Evolutionary conservation across 2,329 filamentous ascomycete species (phyloP), one percentile per base, ranked within the genome.

Genomic region (Mycocentrospora acerina): DNA sequence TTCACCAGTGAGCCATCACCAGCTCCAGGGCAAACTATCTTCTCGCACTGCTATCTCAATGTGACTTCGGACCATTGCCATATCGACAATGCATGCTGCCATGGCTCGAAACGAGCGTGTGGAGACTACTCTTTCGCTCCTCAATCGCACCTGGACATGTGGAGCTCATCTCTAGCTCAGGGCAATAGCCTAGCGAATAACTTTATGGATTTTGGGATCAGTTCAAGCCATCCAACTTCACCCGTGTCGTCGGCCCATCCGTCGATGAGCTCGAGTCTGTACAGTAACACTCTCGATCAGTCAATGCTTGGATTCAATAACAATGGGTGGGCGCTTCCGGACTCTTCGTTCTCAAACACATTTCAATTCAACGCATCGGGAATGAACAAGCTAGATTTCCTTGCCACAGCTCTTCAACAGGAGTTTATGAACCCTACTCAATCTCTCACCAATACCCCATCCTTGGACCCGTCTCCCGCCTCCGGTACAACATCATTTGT

Each of bases 41-140:
- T 53, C 15, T 26, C 45, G 14, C 48, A 52, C 22, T 66, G 60
- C 40, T 60, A 55, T 40, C 47, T 64, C 11, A 55, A 61, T 27
- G 55, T 62, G 16, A 48, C 57, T 8, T 52, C 47, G 2, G 63
- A 62, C 16, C 62, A 67, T 40, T 67, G 63, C 48, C 62, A 67
- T 36, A 55, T 63, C 18, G 57, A 62, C 41, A 60, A 64, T 33
- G 57, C 61, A 11, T 67, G 63, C 32, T 67, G 63, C 33, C 63
- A 67, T 50, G 60, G 59, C 2, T 24, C 45, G 8, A 44, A 48
- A 25, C 49, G 57, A 40, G 53, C 53, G 12, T 64, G 60, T 39
- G 60, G 55, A 24, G 57, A 64, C n/a, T 51, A 40, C 24, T 49
- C 55, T 8, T 52, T 46, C 14, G 51, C 53, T n/a, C 48, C 60